Percentiles rank a stretch among this genome's conserved stretches.
Conservation (phyloP, 208 protist genomes). For the Crithidia expoeki region DNA sequence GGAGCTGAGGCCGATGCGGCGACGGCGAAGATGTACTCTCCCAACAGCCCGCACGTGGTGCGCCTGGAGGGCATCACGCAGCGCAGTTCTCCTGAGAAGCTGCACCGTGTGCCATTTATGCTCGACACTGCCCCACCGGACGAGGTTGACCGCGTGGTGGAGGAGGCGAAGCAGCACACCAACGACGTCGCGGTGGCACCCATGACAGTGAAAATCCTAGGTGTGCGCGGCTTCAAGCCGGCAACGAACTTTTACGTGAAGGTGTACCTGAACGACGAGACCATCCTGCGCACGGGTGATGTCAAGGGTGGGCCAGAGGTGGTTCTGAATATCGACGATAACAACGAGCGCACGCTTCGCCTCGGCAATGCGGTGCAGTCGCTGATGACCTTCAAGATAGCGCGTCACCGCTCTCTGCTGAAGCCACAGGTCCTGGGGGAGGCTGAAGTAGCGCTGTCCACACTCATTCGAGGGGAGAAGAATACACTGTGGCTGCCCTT, state of each 20-base stretch:
- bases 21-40: constrained; percentile 8
- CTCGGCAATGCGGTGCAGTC: constrained; percentile 53
- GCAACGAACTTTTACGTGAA: constrained; percentile 68
- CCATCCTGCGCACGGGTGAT: constrained; percentile 61
- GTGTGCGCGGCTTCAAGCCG: constrained; percentile 52
- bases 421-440: constrained; percentile 44
- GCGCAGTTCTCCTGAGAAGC: constrained; percentile 52
- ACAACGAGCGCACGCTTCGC: constrained; percentile 65
- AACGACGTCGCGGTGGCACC: constrained; percentile 46
- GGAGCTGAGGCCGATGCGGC: constrained; percentile 10
- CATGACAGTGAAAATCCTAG: constrained; percentile 73
- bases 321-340: constrained; percentile 56
- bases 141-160: constrained; percentile 44
- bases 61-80: constrained; percentile 39
- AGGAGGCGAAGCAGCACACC: constrained; percentile 32
- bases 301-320: constrained; percentile 35
- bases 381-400: constrained; percentile 60
- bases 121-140: constrained; percentile 47
- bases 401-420: constrained; percentile 43
- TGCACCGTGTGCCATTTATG: constrained; percentile 72
- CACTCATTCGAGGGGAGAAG: constrained; percentile 59
- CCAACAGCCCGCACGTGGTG: constrained; percentile 19
- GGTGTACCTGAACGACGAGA: constrained; percentile 55
- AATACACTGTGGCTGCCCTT: constrained; percentile 80
- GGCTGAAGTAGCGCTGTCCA: constrained; percentile 57